Conservation (phyloP, 208 protist genomes). For the Lotmaria passim region DNA sequence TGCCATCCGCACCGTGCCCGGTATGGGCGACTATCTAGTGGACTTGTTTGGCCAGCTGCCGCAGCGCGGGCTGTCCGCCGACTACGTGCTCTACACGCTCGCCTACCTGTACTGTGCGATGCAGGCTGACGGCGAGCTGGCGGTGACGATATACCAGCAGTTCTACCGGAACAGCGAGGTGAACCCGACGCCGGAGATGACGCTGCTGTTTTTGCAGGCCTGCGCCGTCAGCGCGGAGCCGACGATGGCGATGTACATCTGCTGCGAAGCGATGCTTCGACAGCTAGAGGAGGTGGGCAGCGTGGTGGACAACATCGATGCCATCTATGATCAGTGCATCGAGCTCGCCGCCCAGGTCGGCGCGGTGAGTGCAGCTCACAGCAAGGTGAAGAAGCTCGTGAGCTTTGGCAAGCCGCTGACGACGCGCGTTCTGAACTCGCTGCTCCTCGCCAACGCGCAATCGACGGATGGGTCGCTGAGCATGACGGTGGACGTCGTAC, state of each 20-base stretch:
- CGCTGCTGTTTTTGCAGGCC: constrained; percentile 77
- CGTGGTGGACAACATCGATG: constrained; percentile 53
- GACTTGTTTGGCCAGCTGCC: constrained; percentile 73
- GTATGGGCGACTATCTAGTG: constrained; percentile 82
- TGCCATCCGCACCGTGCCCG: constrained; percentile 62
- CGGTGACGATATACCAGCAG: constrained; percentile 75
- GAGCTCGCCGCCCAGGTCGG: constrained; percentile 79
- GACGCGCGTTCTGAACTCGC: constrained; percentile 83
- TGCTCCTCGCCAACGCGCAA: constrained; percentile 84
- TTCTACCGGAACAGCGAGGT: constrained; percentile 63
- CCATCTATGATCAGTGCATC: constrained; percentile 85
- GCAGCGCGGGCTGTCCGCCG: constrained; percentile 72
- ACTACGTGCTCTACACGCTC: constrained; percentile 82
- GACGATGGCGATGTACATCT: constrained; percentile 63
- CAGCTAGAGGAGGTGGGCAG: constrained; percentile 78
- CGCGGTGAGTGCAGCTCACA: constrained; percentile 73
- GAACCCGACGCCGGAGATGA: constrained; percentile 88
- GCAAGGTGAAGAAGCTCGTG: constrained; percentile 76
- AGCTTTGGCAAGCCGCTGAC: constrained; percentile 79
- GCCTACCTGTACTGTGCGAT: constrained; percentile 80
- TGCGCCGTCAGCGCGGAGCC: constrained; percentile 66
- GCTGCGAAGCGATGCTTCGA: constrained; percentile 52
- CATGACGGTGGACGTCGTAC: constrained; percentile 75
- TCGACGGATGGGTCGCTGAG: constrained; percentile 57
- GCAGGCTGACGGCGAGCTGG: constrained; percentile 80